These are phyloP conservation scores for Dioscorea alata DNA, from an alignment of 106 monocot genomes.

Conservation along the genomic window DNA sequence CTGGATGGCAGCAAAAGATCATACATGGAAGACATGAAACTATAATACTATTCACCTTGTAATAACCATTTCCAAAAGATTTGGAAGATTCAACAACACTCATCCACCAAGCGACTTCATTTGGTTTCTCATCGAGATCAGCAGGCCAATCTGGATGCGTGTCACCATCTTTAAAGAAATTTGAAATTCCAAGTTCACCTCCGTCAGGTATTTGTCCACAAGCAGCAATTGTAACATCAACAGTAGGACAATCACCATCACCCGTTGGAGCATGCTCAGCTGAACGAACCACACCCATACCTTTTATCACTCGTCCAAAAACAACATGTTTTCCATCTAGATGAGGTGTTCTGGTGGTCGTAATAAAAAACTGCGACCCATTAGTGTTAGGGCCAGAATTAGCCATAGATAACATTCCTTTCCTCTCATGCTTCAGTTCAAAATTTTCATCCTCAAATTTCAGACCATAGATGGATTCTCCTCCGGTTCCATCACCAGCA, in stretches of 20 bases:
- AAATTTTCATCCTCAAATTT: constrained; percentile 91
- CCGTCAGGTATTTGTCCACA: constrained; percentile 76
- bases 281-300: constrained; percentile 85
- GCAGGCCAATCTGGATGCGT: constrained; percentile 65
- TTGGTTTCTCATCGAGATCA: constrained; percentile 45
- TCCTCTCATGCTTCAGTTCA: constrained; percentile 75
- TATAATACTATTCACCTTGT: constrained; percentile 19
- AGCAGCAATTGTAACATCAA: constrained; percentile 62
- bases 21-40: not conserved
- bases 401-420: constrained; percentile 95
- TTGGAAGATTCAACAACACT: constrained; percentile 37
- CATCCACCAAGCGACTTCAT: constrained; percentile 46
- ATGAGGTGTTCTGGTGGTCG: constrained; percentile 78
- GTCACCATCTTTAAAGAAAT: constrained; percentile 88
- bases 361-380: constrained; percentile 91
- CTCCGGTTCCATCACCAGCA: constrained; percentile 84
- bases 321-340: constrained; percentile 92
- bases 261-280: constrained; percentile 57
- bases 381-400: constrained; percentile 79
- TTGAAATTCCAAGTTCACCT: constrained; percentile 51
- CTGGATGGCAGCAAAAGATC: not conserved
- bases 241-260: constrained; percentile 53
- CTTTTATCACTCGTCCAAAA: constrained; percentile 77
- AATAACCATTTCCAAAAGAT: constrained; percentile 36
- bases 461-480: constrained; percentile 81